A percentile compares a stretch with the other conserved stretches of the same genome.
These are phyloP conservation scores for Papiliotrema flavescens DNA, from an alignment of 1,284 basidiomycete genomes.

Conservation along the genomic window DNA sequence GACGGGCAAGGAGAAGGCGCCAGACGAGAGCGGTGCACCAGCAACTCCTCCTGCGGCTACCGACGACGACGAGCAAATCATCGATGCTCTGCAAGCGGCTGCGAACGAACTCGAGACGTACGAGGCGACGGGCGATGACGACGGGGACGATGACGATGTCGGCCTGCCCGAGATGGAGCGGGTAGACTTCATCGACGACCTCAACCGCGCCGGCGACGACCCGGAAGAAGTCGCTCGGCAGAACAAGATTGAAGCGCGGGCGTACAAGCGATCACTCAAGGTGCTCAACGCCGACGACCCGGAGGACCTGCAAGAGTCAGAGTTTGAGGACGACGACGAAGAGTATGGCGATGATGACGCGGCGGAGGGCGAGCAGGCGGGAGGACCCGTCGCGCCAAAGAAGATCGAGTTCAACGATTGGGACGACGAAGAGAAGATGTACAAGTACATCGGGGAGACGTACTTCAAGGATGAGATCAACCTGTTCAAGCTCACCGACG, in stretches of 20 bases:
- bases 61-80: constrained; percentile 3
- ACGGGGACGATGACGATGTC: constrained; percentile 23
- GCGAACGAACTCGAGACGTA: constrained; percentile 8
- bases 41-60: constrained; percentile 4
- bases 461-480: constrained; percentile 32
- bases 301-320: background rate
- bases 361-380: constrained; percentile 8
- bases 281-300: background rate
- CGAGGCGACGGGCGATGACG: constrained; percentile 47
- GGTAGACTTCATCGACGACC: constrained; percentile 58
- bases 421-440: constrained; percentile 31
- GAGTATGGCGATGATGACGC: constrained; percentile 56
- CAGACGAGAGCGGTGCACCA: constrained; percentile 2
- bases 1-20: constrained; percentile 42
- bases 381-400: background rate
- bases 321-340: constrained; percentile 5
- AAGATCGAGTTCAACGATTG: constrained; percentile 21
- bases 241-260: constrained; percentile 3
- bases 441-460: constrained; percentile 26
- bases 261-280: constrained; percentile 15
- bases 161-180: constrained; percentile 17
- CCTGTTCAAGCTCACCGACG: constrained; percentile 17
- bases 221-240: constrained; percentile 21
- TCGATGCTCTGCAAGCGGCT: constrained; percentile 15
- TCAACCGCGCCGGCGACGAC: constrained; percentile 39